phyloP scores from a whole-genome alignment of 306 rosid genomes.

The Sphenostylis stenocarpa region DNA sequence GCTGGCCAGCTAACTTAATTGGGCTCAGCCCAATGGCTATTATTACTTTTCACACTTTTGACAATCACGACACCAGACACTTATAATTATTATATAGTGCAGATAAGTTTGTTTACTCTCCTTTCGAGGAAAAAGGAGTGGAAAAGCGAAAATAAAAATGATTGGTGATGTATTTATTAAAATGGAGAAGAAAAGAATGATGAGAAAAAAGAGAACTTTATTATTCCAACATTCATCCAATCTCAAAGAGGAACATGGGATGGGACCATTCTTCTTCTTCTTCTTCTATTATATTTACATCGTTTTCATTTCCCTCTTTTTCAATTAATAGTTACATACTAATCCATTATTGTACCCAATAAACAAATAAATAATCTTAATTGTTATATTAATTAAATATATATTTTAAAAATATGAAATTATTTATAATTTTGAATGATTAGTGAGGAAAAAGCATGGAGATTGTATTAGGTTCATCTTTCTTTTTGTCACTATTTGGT shows the following conservation, averaged over 20 bases:
- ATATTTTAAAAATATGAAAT: too few species aligned
- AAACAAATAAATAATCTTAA: too few species aligned
- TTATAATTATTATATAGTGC: too few species aligned
- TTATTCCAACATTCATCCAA: constrained; percentile 18
- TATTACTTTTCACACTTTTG: too few species aligned
- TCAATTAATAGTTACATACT: not conserved
- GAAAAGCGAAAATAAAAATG: constrained; percentile 15
- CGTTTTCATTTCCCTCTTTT: not conserved
- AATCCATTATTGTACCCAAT: too few species aligned
- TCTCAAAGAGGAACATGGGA: not conserved
- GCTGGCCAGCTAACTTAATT: too few species aligned
- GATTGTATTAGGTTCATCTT: constrained; percentile 41
- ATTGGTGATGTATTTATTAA: not conserved
- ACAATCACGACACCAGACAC: too few species aligned
- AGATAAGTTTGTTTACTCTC: not conserved
- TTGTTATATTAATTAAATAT: too few species aligned
- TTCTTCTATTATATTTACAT: not conserved
- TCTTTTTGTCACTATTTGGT: constrained; percentile 61
- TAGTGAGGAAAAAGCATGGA: not conserved
- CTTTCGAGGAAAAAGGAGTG: not conserved
- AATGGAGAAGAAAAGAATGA: constrained; percentile 26
- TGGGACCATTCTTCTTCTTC: constrained; percentile 14
- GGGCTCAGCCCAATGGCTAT: too few species aligned
- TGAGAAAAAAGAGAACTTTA: constrained; percentile 25
- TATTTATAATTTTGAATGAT: too few species aligned